These are phyloP conservation scores for Raphidocelis subcapitata DNA, from an alignment of 139 green algal species.

Conservation along the genomic window DNA sequence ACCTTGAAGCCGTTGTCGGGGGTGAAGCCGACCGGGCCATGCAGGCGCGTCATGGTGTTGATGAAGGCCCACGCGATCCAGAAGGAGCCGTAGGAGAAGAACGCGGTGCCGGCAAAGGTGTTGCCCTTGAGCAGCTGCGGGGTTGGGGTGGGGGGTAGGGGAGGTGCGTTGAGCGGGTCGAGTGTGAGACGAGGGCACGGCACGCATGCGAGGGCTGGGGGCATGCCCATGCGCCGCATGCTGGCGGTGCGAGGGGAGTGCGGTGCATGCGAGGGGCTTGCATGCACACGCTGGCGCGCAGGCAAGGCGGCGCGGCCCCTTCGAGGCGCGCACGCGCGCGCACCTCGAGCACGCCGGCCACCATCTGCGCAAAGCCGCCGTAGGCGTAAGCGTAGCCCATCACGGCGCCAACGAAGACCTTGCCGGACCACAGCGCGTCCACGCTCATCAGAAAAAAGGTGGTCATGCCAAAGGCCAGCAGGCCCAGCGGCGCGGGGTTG, in stretches of 20 bases:
- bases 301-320: too few species aligned
- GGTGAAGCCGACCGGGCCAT: neutral
- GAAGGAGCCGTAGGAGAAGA: conserved; percentile 66
- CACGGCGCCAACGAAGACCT: conserved; percentile 30
- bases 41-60: neutral
- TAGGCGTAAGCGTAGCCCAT: conserved; percentile 61
- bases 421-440: conserved; percentile 28
- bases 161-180: too few species aligned
- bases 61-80: conserved; percentile 50
- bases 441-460: conserved; percentile 47
- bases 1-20: neutral
- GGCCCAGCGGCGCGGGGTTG: conserved; percentile 16
- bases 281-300: too few species aligned
- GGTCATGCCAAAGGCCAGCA: conserved; percentile 48
- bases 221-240: too few species aligned
- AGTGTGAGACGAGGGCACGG: too few species aligned
- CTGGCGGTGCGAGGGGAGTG: too few species aligned
- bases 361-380: conserved; percentile 64
- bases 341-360: conserved; percentile 71
- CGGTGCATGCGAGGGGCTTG: too few species aligned
- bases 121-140: conserved; percentile 61
- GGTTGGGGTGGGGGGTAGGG: too few species aligned
- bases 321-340: too few species aligned
- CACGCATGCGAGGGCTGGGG: too few species aligned
- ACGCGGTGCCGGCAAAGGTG: conserved; percentile 69